phyloP scores from a whole-genome alignment of 352 stramenopile species.

The Globisporangium nodosum region DNA sequence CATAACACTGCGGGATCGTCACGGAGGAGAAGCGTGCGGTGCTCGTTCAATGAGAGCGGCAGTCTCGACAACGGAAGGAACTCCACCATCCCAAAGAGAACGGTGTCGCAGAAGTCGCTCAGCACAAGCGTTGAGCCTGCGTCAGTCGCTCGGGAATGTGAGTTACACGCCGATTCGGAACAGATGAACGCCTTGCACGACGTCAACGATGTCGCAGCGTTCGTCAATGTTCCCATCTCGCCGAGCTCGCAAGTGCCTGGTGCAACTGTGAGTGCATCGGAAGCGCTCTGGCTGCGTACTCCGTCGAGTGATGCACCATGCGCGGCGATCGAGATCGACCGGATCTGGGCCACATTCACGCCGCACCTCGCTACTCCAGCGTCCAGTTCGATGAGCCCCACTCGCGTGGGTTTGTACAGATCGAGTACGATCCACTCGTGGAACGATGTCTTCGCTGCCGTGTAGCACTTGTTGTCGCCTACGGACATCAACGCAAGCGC shows the following conservation, averaged over 20 bases:
- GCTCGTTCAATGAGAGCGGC: slow-evolving; percentile 42
- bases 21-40: slow-evolving; percentile 42
- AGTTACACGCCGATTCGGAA: slow-evolving; percentile 23
- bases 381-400: slow-evolving; percentile 56
- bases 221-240: slow-evolving; percentile 8
- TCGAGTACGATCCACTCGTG: slow-evolving; percentile 73
- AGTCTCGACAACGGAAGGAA: slow-evolving; percentile 34
- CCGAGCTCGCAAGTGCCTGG: slow-evolving; percentile 22
- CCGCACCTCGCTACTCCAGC: slow-evolving; percentile 33
- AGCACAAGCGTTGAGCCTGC: slow-evolving; percentile 19
- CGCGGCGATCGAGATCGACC: slow-evolving; percentile 38
- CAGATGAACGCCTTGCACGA: slow-evolving; percentile 29
- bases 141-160: slow-evolving; percentile 12
- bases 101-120: slow-evolving; percentile 50
- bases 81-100: slow-evolving; percentile 32
- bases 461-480: slow-evolving; percentile 31
- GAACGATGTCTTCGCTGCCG: slow-evolving; percentile 26
- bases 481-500: slow-evolving; percentile 24
- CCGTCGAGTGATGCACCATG: slow-evolving; percentile 30
- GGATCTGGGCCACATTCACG: slow-evolving; percentile 19
- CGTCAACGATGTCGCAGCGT: background rate
- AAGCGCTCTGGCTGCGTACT: slow-evolving; percentile 17
- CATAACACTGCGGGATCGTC: slow-evolving; percentile 61
- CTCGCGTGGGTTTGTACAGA: slow-evolving; percentile 24
- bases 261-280: slow-evolving; percentile 8